Base-by-base conservation (phyloP, 768 basidiomycete species). In the Leccinum subgranulosum region DNA sequence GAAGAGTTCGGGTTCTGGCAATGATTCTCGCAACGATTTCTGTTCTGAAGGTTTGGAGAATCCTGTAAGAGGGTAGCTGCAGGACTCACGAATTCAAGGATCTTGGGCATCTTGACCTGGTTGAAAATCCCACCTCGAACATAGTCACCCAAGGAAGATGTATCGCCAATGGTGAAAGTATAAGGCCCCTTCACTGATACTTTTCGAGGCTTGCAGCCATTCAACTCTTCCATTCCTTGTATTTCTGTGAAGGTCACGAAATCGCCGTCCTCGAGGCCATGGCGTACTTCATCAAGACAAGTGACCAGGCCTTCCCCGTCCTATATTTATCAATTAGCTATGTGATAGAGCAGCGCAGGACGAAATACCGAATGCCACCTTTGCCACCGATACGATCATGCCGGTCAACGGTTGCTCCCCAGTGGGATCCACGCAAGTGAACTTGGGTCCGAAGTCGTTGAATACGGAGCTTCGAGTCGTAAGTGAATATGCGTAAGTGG, bases 91-190 rank as follows among this genome's bases (percentile, higher is more conserved):
- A 98, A 99, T 70, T 94, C 85, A 50, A 98, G 77, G 51, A 94
- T 81, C 76, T 96, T 98, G 10, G 97, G 97, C 94, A 98, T 96
- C 77, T 98, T 99, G 61, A 98, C 94, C 73, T 99, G 97, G 7
- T 92, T 94, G 72, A 98, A 99, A 60, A 95, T 89, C 36, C 97
- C 97, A 25, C 96, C 97, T 28, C 84, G 70, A 63, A 86, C 84
- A 75, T 98, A 98, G 47, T 83, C 79, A 27, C 86, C 79, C 11
- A 97, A 70, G 34, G 80, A 80, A 29, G 86, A 83, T 3, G 95
- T 98, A 70, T 97, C 92, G 3, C 97, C 96, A 56, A 99, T 96
- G 29, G 88, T 79, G 74, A 99, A 99, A 1, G 97, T 98, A 70
- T 98, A 99, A 0, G 97, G 97, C 3, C 96, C 97, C 68, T 96